Evolutionary conservation across 768 basidiomycete genomes (phyloP).

Genomic region (Lactarius vividus): DNA sequence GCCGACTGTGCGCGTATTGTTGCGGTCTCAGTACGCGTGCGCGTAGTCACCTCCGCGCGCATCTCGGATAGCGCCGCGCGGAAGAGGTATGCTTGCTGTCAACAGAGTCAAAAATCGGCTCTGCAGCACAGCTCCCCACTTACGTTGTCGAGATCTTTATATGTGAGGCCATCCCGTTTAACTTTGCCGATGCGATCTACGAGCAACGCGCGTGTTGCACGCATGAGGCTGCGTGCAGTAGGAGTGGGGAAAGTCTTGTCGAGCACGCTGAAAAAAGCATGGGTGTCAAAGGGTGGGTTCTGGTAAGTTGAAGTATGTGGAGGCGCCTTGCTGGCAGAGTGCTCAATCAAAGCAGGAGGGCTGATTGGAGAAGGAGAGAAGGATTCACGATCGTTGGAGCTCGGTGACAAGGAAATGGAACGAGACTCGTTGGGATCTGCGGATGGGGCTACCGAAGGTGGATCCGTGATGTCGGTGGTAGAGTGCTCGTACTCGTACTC

Average conservation of each 20-base stretch:
- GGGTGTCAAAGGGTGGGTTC: conserved; percentile 80
- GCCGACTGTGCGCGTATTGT: conserved; percentile 73
- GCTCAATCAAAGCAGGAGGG: conserved; percentile 18
- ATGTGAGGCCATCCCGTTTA: conserved; percentile 63
- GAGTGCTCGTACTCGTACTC: conserved; percentile 3
- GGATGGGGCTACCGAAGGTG: conserved; percentile 4
- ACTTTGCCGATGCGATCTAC: conserved; percentile 74
- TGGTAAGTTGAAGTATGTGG: conserved; percentile 43
- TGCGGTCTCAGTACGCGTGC: conserved; percentile 79
- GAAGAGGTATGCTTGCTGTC: conserved; percentile 92
- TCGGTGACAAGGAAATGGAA: conserved; percentile 17
- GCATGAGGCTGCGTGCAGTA: conserved; percentile 78
- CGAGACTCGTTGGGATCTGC: conserved; percentile 9
- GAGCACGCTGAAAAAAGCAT: conserved; percentile 67
- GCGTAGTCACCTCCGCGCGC: conserved; percentile 79
- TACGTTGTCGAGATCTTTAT: conserved; percentile 82
- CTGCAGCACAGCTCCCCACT: conserved; percentile 31
- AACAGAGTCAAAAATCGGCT: conserved; percentile 6
- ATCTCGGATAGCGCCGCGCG: conserved; percentile 90
- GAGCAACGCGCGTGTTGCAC: conserved; percentile 75
- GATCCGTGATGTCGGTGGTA: not conserved
- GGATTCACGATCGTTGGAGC: conserved; percentile 4
- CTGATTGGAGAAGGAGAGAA: conserved; percentile 3
- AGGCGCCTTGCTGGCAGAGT: not conserved
- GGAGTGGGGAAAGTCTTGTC: conserved; percentile 72